Conservation (phyloP, 805 yeast genomes). For the Kluyveromyces starmeri region DNA sequence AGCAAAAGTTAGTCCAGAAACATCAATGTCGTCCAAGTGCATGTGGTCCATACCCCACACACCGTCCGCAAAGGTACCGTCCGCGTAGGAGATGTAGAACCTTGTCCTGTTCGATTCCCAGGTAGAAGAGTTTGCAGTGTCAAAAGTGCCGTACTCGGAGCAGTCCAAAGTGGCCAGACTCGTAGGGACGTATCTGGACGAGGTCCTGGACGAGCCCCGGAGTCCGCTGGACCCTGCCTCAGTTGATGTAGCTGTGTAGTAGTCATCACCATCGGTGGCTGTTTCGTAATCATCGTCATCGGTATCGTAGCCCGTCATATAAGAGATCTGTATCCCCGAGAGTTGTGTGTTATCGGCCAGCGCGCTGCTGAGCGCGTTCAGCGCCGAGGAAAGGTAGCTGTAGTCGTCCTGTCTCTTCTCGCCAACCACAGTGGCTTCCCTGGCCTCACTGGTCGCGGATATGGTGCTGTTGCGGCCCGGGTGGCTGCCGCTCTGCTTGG, state of each 20-base stretch:
- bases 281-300: background rate
- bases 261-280: background rate
- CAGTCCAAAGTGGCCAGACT: slow-evolving; percentile 31
- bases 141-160: slow-evolving; percentile 30
- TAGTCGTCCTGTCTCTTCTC: background rate
- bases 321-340: background rate
- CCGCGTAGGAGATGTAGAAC: slow-evolving; percentile 45
- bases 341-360: background rate
- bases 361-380: background rate
- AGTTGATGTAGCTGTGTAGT: background rate
- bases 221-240: background rate
- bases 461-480: no score
- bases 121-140: slow-evolving; percentile 15
- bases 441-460: background rate
- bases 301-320: background rate
- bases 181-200: slow-evolving; percentile 6
- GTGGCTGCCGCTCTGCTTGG: background rate
- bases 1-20: slow-evolving; percentile 57
- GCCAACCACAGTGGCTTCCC: background rate
- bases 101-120: slow-evolving; percentile 26
- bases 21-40: slow-evolving; percentile 39
- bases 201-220: background rate
- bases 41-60: slow-evolving; percentile 48
- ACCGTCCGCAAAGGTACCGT: slow-evolving; percentile 38
- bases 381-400: background rate